Evolutionary conservation across 768 basidiomycete species (phyloP).

Genomic region (Amanita jacksonii): DNA sequence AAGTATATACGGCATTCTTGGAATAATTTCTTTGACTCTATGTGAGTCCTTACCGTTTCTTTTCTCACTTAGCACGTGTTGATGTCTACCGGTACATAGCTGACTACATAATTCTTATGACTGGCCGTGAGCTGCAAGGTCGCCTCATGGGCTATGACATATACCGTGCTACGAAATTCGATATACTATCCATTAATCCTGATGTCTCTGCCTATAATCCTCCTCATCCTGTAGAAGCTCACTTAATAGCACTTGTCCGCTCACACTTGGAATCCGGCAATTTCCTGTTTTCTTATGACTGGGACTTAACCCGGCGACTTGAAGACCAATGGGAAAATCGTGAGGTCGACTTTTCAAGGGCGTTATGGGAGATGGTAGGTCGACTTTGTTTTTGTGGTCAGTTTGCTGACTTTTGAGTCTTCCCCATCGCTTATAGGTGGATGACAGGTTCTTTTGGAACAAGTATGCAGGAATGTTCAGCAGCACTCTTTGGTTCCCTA

Average conservation of each 20-base stretch:
- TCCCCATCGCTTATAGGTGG: constrained; percentile 41
- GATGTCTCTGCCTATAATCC: constrained; percentile 56
- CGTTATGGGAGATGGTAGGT: constrained; percentile 74
- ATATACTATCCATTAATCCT: constrained; percentile 79
- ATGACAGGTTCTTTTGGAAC: constrained; percentile 99
- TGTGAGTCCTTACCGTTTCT: constrained; percentile 34
- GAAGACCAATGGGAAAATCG: constrained; percentile 69
- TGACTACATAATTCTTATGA: constrained; percentile 88
- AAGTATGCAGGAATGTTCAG: constrained; percentile 49
- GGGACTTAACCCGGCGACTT: constrained; percentile 80
- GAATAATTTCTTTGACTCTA: constrained; percentile 66
- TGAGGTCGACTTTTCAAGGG: constrained; percentile 39
- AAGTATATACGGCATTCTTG: constrained; percentile 66
- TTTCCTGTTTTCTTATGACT: constrained; percentile 86
- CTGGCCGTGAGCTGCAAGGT: constrained; percentile 68
- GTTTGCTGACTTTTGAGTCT: constrained; percentile 5
- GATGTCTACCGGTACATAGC: constrained; percentile 36
- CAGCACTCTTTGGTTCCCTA: constrained; percentile 47
- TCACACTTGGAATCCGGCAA: constrained; percentile 73
- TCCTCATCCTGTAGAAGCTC: constrained; percentile 80
- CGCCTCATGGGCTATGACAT: constrained; percentile 79
- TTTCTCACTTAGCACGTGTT: constrained; percentile 1
- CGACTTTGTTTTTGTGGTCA: not conserved
- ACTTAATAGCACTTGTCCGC: constrained; percentile 77
- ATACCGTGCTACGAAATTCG: constrained; percentile 85